Evolutionary conservation across 1,284 basidiomycete genomes (phyloP).

Genomic region (Inonotus hispidus): DNA sequence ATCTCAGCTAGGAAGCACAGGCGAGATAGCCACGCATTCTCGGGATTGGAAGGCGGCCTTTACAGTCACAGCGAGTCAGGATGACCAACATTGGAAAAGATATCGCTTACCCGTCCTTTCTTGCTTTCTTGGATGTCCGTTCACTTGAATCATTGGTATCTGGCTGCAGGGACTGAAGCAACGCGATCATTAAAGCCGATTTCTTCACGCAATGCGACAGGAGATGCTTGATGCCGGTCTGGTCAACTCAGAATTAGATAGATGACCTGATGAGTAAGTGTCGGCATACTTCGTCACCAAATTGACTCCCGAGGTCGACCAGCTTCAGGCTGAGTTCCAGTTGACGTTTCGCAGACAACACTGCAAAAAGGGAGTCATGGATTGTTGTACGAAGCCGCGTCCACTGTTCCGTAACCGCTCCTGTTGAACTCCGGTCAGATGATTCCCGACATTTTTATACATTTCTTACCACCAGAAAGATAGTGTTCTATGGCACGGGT

Average conservation of each 20-base stretch:
- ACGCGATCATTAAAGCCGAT: slow-evolving; percentile 46
- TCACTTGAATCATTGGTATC: slow-evolving; percentile 34
- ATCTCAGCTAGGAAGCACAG: slow-evolving; percentile 69
- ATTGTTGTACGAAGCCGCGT: slow-evolving; percentile 39
- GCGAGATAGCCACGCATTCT: slow-evolving; percentile 35
- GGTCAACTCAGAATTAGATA: slow-evolving; percentile 1
- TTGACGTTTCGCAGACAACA: slow-evolving; percentile 48
- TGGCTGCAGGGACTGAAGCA: slow-evolving; percentile 56
- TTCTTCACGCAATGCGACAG: slow-evolving; percentile 45
- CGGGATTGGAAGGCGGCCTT: background rate
- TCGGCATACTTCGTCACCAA: slow-evolving; percentile 42
- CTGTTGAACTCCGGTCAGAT: background rate
- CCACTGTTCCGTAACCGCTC: slow-evolving; percentile 27
- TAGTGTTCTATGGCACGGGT: slow-evolving; percentile 37
- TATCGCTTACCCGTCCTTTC: slow-evolving; percentile 47
- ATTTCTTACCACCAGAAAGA: slow-evolving; percentile 41
- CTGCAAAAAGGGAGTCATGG: slow-evolving; percentile 46
- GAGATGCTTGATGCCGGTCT: slow-evolving; percentile 43
- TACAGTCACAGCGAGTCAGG: background rate
- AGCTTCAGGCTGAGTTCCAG: slow-evolving; percentile 50
- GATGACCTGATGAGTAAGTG: background rate
- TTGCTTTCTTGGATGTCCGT: slow-evolving; percentile 58
- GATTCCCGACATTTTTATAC: slow-evolving; percentile 25
- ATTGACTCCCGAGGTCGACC: slow-evolving; percentile 42
- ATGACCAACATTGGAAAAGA: background rate